phyloP scores from a whole-genome alignment of 1,284 basidiomycete genomes.

The Microbotryum silenes-acaulis region DNA sequence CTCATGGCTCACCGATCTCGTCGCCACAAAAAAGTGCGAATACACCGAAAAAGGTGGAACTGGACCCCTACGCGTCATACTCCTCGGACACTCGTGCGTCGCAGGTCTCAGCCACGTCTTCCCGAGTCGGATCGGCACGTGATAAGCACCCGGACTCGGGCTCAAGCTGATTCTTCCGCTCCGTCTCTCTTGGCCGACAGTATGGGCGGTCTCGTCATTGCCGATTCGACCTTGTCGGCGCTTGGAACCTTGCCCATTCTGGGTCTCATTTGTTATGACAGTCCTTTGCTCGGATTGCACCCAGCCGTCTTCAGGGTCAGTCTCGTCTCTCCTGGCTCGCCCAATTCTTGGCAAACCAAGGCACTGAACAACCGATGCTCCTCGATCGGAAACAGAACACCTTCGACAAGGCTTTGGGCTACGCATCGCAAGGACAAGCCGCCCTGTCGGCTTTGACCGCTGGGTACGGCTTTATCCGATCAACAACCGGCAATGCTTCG shows the following conservation, averaged over 20 bases:
- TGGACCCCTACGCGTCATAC: constrained; percentile 12
- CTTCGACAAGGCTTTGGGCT: constrained; percentile 23
- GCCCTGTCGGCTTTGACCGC: constrained; percentile 21
- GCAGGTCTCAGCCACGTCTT: neutral
- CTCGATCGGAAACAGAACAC: neutral
- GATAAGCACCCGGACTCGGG: neutral
- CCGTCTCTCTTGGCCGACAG: constrained; percentile 1
- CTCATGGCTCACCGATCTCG: constrained; percentile 14
- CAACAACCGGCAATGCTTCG: neutral
- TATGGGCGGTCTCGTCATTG: constrained; percentile 32
- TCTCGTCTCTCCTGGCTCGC: constrained; percentile 1
- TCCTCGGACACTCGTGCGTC: constrained; percentile 29
- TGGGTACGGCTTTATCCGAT: constrained; percentile 18
- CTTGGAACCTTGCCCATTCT: constrained; percentile 22
- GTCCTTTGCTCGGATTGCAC: constrained; percentile 25
- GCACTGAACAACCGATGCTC: neutral
- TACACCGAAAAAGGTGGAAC: constrained; percentile 14
- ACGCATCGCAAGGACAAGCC: constrained; percentile 24
- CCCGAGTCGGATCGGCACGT: neutral
- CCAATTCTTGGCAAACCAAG: neutral
- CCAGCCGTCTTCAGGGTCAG: constrained; percentile 24
- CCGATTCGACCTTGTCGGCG: constrained; percentile 22
- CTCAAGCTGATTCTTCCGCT: neutral
- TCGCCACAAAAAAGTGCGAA: constrained; percentile 13
- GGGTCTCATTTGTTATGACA: constrained; percentile 27